phyloP scores from a whole-genome alignment of 805 yeast species.

The Candida stauntonica region DNA sequence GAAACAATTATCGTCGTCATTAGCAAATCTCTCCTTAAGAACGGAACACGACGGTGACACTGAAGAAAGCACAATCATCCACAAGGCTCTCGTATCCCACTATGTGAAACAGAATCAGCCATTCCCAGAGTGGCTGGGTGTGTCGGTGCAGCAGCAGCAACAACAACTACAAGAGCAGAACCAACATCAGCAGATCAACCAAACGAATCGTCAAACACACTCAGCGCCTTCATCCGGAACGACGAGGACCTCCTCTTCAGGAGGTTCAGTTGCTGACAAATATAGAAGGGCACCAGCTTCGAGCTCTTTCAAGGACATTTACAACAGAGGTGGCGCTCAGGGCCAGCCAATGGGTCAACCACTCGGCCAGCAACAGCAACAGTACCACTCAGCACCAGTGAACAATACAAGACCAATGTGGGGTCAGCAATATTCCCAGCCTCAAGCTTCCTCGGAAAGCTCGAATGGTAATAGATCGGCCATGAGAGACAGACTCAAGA shows the following conservation, averaged over 20 bases:
- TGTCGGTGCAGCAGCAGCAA: slow-evolving; percentile 11
- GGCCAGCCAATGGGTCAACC: background rate
- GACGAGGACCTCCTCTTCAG: slow-evolving; percentile 2
- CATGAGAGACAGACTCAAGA: slow-evolving; percentile 25
- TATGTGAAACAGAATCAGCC: slow-evolving; percentile 13
- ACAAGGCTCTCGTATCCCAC: slow-evolving; percentile 24
- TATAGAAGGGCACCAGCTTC: slow-evolving; percentile 16
- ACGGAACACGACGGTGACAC: slow-evolving; percentile 28
- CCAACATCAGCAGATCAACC: slow-evolving; percentile 1
- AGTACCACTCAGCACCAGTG: slow-evolving; percentile 6
- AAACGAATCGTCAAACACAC: slow-evolving; percentile 4
- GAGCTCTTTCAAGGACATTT: slow-evolving; percentile 19
- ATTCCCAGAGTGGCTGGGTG: slow-evolving; percentile 28
- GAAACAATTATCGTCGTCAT: slow-evolving; percentile 20
- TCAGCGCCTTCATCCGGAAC: slow-evolving; percentile 5
- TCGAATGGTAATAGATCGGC: slow-evolving; percentile 1
- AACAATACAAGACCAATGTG: slow-evolving; percentile 5
- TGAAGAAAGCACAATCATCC: slow-evolving; percentile 23
- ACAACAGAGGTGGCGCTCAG: slow-evolving; percentile 6
- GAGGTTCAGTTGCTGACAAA: slow-evolving; percentile 3
- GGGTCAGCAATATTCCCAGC: slow-evolving; percentile 4
- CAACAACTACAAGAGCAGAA: slow-evolving; percentile 10
- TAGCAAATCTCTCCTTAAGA: slow-evolving; percentile 22
- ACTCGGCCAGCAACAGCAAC: slow-evolving; percentile 5
- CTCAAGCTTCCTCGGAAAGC: background rate